Evolutionary conservation across 257 asterid genomes (phyloP), one percentile per base, ranked within the genome.

Genomic region (Euphrasia confusa): DNA sequence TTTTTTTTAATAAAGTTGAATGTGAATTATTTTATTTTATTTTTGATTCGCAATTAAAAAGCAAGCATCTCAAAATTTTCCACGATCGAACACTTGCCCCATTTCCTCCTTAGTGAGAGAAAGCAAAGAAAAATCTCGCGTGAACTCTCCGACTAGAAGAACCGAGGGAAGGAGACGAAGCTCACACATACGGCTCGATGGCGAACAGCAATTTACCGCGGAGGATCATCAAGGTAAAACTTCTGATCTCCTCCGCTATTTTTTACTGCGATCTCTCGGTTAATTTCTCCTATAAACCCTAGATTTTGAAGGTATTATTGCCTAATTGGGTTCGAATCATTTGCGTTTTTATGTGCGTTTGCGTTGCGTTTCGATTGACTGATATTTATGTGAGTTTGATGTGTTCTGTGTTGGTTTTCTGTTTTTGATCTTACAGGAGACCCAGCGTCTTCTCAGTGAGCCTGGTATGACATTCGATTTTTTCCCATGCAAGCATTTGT

Each of bases 381-480:
- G 12, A 12, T 58, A 27, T 10, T 59, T 3, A 18, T 72, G 56
- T 45, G 7, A 32, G 27, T 42, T 45, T 52, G 33, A 61, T 54
- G 35, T 40, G 18, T 37, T 52, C 5, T 30, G 3, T 55, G 15
- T 13, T 55, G 7, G 14, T 57, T 56, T 17, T 60, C 54, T 52
- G 13, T 40, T 72, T 70, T 5, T 70, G 40, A 21, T 73, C 66
- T 74, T 5, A 21, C 67, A 87, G 96, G 95, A 87, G 77, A 84
- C 96, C 59, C 96, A 87, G 75, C 94, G 96, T 49, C 96, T 87
- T 57, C 87, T 87, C 53, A 87, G 96, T 72, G 96, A 87, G 63
- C 96, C 96, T 60, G 96, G 96, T 87, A 72, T 61, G 57, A 32
- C 55, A 18, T 40, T 63, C 9, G n/a, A 32, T 63, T n/a, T 10